Base-by-base conservation (phyloP, 768 basidiomycete species). In the Hebeloma cylindrosporum region DNA sequence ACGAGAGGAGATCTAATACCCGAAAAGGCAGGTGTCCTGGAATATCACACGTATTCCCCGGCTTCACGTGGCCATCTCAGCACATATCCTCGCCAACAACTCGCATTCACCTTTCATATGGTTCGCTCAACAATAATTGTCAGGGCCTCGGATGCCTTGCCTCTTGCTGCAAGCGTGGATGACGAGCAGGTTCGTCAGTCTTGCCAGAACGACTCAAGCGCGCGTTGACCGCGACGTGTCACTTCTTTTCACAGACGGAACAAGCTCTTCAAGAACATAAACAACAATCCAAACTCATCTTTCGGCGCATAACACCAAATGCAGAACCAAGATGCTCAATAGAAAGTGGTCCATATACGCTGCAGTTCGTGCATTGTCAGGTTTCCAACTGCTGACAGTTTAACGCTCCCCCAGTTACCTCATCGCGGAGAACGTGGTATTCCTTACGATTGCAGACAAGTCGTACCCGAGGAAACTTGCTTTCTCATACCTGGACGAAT, bases 381-480 rank as follows among this genome's bases (percentile, higher is more conserved):
- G 11, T 32, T 31, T 22, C 16, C 8, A 11, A 14, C 17, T n/a
- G 18, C 20, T 35, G 16, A 25, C 28, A 48, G 33, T 52, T 44
- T 38, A 22, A 47, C 21, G 23, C 32, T 36, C 11, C 27, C 56
- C 14, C 60, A 98, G 95, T 70, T 99, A 99, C 76, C 83, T 97
- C 55, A 95, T 99, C 55, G 65, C 81, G 31, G 87, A 94, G 59
- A 92, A 93, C 69, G 93, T 98, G 47, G 88, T 95, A 42, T 99
- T 93, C 70, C 77, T 98, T 52, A 86, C 89, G 47, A 92, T 99
- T 62, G 85, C 93, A 27, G 96, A 98, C 72, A 92, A 93, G 64
- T 94, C 93, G 3, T 97, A 97, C 69, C 93, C 93, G 16, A 78
- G 95, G 48, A 98, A 98, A 66, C 81, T 98, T 25, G 93, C 93